Percentiles rank a stretch among this genome's conserved stretches.
These are phyloP conservation scores for Serpula lacrymans DNA, from an alignment of 768 basidiomycete genomes.

Conservation along the genomic window DNA sequence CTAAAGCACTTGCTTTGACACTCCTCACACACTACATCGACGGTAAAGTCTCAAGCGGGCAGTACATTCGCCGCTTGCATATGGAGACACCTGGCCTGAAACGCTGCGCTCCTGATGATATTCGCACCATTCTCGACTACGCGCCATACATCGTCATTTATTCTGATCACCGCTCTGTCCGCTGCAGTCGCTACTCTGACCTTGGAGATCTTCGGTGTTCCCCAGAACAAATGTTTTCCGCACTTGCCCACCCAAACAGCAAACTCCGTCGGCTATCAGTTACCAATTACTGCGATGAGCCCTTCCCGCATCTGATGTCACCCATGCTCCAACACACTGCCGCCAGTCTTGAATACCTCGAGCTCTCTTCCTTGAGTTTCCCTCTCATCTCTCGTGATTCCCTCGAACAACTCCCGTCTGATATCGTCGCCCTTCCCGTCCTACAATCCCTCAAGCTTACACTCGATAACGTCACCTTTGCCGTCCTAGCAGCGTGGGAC, in stretches of 20 bases:
- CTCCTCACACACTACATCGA: conserved; percentile 41
- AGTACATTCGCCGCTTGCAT: conserved; percentile 59
- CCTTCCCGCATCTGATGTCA: conserved; percentile 52
- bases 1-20: conserved; percentile 42
- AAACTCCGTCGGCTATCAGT: conserved; percentile 58
- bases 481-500: conserved; percentile 60
- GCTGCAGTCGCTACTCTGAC: conserved; percentile 48
- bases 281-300: conserved; percentile 70
- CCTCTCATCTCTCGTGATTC: conserved; percentile 35
- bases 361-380: conserved; percentile 58
- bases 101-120: conserved; percentile 61
- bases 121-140: conserved; percentile 66
- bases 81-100: conserved; percentile 66
- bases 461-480: conserved; percentile 69
- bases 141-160: conserved; percentile 57
- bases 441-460: conserved; percentile 68
- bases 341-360: conserved; percentile 59
- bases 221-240: conserved; percentile 55
- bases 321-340: conserved; percentile 52
- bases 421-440: conserved; percentile 51
- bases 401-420: conserved; percentile 11
- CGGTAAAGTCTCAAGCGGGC: conserved; percentile 36
- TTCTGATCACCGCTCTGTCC: conserved; percentile 62
- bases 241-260: conserved; percentile 53
- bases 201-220: conserved; percentile 43